phyloP scores from a whole-genome alignment of 768 basidiomycete genomes.

The Tricholoma sp. region DNA sequence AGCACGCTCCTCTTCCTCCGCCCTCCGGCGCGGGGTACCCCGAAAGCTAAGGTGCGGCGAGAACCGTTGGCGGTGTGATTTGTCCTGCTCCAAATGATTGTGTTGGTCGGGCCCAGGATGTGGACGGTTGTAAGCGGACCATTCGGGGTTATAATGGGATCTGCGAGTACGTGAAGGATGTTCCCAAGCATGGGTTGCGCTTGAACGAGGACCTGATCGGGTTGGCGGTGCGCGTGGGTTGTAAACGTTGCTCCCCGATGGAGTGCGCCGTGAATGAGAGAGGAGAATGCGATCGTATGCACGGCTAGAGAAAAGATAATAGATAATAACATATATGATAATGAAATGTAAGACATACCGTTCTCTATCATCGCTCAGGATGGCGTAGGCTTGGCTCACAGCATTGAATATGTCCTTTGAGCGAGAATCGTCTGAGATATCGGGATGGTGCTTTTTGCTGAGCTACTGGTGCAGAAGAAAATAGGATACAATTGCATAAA shows the following conservation, averaged over 20 bases:
- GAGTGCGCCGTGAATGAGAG: background rate
- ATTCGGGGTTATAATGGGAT: background rate
- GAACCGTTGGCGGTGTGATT: background rate
- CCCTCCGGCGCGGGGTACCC: background rate
- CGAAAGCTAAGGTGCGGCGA: background rate
- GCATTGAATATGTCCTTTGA: constrained; percentile 34
- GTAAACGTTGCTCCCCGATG: background rate
- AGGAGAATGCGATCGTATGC: background rate
- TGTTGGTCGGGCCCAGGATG: background rate
- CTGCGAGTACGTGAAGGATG: background rate
- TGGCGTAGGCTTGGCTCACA: constrained; percentile 40
- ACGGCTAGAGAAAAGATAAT: background rate
- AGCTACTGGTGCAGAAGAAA: constrained; percentile 20
- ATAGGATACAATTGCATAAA: too few species aligned
- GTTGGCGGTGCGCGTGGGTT: background rate
- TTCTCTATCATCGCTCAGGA: constrained; percentile 40
- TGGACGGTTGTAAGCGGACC: background rate
- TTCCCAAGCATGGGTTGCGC: constrained; percentile 2
- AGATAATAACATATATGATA: background rate
- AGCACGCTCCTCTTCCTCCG: constrained; percentile 7
- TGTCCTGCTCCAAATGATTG: background rate
- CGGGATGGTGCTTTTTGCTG: constrained; percentile 45
- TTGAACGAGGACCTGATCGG: background rate
- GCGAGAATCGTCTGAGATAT: constrained; percentile 37
- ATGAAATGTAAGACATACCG: constrained; percentile 21